A percentile compares a stretch with the other conserved stretches of the same genome.
These are phyloP conservation scores for Dissoconium aciculare DNA, from an alignment of 2,329 filamentous ascomycete species.

Conservation along the genomic window DNA sequence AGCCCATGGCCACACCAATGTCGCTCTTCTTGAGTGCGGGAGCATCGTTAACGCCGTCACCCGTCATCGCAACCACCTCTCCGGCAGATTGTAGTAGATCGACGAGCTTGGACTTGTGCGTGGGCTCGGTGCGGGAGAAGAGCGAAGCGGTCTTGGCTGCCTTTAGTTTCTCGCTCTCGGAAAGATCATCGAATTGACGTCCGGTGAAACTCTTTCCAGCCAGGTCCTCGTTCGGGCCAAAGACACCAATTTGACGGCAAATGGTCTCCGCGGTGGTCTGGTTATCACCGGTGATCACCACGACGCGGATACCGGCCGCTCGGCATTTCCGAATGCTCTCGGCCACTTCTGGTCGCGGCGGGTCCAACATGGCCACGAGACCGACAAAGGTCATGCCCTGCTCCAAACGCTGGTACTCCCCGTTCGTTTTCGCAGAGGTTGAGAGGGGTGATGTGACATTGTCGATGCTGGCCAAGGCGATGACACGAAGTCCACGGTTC, in stretches of 20 bases:
- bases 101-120: constrained; percentile 94
- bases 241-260: constrained; percentile 92
- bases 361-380: constrained; percentile 91
- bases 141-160: constrained; percentile 76
- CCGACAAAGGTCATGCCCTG: constrained; percentile 90
- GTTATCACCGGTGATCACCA: constrained; percentile 97
- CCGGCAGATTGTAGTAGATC: constrained; percentile 85
- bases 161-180: constrained; percentile 61
- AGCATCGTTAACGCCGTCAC: constrained; percentile 95
- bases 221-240: constrained; percentile 66
- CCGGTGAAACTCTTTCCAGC: constrained; percentile 89
- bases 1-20: constrained; percentile 98
- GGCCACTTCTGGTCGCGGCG: constrained; percentile 81
- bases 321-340: constrained; percentile 77
- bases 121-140: constrained; percentile 91
- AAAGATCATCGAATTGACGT: constrained; percentile 80
- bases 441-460: constrained; percentile 56
- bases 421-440: constrained; percentile 58
- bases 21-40: constrained; percentile 96
- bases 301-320: constrained; percentile 84
- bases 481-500: constrained; percentile 82
- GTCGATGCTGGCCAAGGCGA: constrained; percentile 76
- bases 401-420: constrained; percentile 75
- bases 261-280: constrained; percentile 95
- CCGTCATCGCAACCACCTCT: constrained; percentile 97